Evolutionary conservation across 257 asterid species (phyloP), one percentile per base, ranked within the genome.

Genomic region (Salvia splendens): DNA sequence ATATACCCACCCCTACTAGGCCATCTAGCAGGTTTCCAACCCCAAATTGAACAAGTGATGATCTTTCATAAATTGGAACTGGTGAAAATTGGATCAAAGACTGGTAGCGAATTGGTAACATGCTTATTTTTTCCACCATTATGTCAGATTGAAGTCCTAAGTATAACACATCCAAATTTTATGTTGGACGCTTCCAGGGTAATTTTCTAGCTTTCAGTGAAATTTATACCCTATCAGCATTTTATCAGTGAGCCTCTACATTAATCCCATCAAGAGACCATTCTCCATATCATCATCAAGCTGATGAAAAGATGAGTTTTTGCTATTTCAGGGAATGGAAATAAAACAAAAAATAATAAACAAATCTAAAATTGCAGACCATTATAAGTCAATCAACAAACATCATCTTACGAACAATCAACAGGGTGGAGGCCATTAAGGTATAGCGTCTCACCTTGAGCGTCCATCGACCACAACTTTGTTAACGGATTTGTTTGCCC

Each of bases 401-500:
- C 53, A 62, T 65, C 28, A 32, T n/a, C 30, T 53, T 64, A 41
- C 10, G 50, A 30, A 69, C 12, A 57, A 32, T 52, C 61, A 58
- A 61, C n/a, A 45, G 51, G 35, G 28, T 16, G 49, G 61, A 49
- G 59, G 73, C 67, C 68, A 15, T 4, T 20, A 15, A 51, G 55
- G 59, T 56, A 49, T 73, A 54, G 70, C 16, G 70, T 50, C 38
- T 64, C 68, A 92, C 98, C 98, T 93, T 78, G 95, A 88, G 62
- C 97, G 95, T 63, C 83, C 83, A 73, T 84, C 79, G 58, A 82
- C 84, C 76, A 81, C 80, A 80, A 64, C 77, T 75, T 78, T 77
- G 65, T 65, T 75, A 78, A 43, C 77, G 70, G 83, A 74, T 14
- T 47, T 64, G 71, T 70, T 75, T 65, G 82, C 79, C 70, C 67